phyloP scores from a whole-genome alignment of 257 asterid species.

The Solanum lignicaule region DNA sequence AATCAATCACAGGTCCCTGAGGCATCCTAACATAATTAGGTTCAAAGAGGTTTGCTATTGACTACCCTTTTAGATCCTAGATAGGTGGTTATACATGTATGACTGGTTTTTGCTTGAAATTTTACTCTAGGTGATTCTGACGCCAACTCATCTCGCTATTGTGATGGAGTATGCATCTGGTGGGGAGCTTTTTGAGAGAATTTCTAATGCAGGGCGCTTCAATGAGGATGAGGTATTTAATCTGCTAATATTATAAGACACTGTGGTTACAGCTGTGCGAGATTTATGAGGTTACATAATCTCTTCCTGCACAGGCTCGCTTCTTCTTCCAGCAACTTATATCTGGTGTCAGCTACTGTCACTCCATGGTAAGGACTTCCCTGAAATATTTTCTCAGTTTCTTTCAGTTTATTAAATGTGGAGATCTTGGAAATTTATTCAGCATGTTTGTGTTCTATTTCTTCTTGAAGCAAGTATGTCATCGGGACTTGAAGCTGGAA shows the following conservation, averaged over 20 bases:
- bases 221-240: slow-evolving; percentile 72
- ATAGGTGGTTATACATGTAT: neutral
- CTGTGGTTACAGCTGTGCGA: neutral
- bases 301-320: slow-evolving; percentile 49
- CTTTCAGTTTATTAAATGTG: neutral
- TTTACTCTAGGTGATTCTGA: slow-evolving; percentile 55
- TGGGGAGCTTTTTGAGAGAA: slow-evolving; percentile 84
- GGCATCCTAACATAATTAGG: slow-evolving; percentile 82
- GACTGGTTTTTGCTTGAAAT: neutral
- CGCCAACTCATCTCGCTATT: slow-evolving; percentile 88
- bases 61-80: neutral
- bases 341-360: slow-evolving; percentile 95
- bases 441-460: slow-evolving; percentile 9
- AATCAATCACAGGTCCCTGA: slow-evolving; percentile 76
- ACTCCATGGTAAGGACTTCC: slow-evolving; percentile 49
- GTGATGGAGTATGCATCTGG: slow-evolving; percentile 97
- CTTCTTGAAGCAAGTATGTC: slow-evolving; percentile 69
- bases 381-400: neutral
- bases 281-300: neutral
- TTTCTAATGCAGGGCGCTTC: slow-evolving; percentile 81
- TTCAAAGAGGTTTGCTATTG: slow-evolving; percentile 57
- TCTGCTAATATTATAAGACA: neutral
- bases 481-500: slow-evolving; percentile 83
- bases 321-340: slow-evolving; percentile 89
- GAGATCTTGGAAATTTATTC: neutral